These are phyloP conservation scores for Boletus rufocinnamomeus DNA, from an alignment of 768 basidiomycete species.

Conservation along the genomic window DNA sequence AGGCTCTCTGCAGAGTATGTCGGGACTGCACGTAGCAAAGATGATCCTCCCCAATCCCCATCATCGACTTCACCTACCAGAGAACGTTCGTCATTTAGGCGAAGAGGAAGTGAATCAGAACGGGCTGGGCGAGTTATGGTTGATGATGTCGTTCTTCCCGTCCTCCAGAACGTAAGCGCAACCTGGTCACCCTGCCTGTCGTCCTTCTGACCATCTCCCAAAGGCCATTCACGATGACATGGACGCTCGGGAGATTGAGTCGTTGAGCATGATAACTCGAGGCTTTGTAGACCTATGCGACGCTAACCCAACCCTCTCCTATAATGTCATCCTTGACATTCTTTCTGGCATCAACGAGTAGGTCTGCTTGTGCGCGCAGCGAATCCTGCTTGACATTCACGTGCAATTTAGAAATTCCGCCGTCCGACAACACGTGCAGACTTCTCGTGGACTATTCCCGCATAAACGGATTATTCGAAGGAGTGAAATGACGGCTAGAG, in stretches of 20 bases:
- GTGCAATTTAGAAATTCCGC: conserved; percentile 59
- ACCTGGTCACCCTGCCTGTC: background rate
- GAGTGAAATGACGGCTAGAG: conserved; percentile 84
- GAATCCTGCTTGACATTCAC: conserved; percentile 7
- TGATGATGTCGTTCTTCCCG: conserved; percentile 82
- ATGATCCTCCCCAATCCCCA: conserved; percentile 43
- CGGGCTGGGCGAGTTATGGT: conserved; percentile 71
- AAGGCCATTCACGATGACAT: conserved; percentile 81
- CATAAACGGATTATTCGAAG: conserved; percentile 76
- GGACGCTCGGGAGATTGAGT: conserved; percentile 86
- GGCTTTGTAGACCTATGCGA: conserved; percentile 88
- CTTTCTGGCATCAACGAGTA: conserved; percentile 91
- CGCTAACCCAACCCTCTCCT: conserved; percentile 81
- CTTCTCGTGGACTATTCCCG: conserved; percentile 77
- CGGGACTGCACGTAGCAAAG: conserved; percentile 63
- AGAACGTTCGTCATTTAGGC: conserved; percentile 44
- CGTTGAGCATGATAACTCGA: conserved; percentile 83
- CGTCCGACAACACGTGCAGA: conserved; percentile 83
- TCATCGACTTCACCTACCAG: conserved; percentile 49
- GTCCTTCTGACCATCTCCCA: conserved; percentile 6
- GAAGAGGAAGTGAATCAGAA: conserved; percentile 54
- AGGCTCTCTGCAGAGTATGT: conserved; percentile 80
- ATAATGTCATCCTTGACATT: conserved; percentile 86
- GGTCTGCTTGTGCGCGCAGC: conserved; percentile 33
- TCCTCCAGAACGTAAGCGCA: conserved; percentile 65